phyloP scores from a whole-genome alignment of 139 green algal genomes.

The Coccomyxa sp. region DNA sequence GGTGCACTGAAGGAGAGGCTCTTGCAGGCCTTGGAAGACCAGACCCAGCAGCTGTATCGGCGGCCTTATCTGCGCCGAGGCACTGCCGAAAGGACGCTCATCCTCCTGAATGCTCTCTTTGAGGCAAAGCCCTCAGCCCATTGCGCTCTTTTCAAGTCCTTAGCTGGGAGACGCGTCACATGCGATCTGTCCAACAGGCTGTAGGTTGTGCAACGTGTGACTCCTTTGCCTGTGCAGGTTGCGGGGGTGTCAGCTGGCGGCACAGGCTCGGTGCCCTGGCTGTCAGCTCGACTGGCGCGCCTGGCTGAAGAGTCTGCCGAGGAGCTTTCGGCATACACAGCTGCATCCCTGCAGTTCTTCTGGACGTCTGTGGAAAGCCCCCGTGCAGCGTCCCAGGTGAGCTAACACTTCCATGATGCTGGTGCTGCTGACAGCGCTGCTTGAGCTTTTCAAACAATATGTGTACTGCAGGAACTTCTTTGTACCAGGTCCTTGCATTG shows the following conservation, averaged over 20 bases:
- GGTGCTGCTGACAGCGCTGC: not conserved
- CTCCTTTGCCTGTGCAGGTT: too few relatives aligned
- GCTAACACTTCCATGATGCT: too few relatives aligned
- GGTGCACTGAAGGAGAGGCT: not conserved
- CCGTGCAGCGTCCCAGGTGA: too few relatives aligned
- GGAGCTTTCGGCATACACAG: not conserved
- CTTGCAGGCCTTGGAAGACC: not conserved
- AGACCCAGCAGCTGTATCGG: not conserved
- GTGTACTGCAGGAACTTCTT: too few relatives aligned
- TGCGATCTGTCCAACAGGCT: too few relatives aligned
- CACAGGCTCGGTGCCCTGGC: too few relatives aligned
- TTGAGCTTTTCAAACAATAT: not conserved
- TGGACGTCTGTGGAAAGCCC: not conserved
- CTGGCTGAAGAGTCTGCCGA: not conserved
- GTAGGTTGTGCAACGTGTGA: too few relatives aligned
- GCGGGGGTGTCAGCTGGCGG: too few relatives aligned
- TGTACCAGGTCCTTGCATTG: too few relatives aligned
- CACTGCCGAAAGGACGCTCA: constrained; percentile 13
- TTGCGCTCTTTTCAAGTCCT: too few relatives aligned
- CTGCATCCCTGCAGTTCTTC: constrained; percentile 3
- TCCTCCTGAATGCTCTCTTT: constrained; percentile 32
- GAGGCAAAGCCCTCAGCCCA: not conserved
- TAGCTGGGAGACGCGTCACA: too few relatives aligned
- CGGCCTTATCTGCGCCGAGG: constrained; percentile 17
- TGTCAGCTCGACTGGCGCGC: not conserved